Percentiles rank a stretch among this genome's conserved stretches.
Evolutionary conservation across 2,329 filamentous ascomycete genomes (phyloP).

Genomic region (Epichloe coenophiala): DNA sequence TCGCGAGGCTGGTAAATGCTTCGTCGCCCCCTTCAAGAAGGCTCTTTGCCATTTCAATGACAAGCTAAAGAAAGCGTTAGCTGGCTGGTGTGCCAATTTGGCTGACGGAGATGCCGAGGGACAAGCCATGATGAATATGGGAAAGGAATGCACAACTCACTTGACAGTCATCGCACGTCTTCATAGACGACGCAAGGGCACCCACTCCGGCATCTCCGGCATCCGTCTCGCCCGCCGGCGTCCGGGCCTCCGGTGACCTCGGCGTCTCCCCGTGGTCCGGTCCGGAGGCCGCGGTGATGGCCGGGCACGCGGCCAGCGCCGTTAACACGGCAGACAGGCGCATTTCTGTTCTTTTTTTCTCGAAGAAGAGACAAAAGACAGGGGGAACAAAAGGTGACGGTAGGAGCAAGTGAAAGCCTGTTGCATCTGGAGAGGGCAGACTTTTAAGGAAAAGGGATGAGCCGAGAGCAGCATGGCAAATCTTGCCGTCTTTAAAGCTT

Average conservation of each 20-base stretch:
- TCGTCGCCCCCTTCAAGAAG: constrained; percentile 27
- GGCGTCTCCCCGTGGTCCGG: background rate
- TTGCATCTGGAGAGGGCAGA: background rate
- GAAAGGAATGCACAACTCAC: no score
- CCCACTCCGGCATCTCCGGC: background rate
- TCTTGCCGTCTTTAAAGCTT: no score
- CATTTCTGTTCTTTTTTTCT: background rate
- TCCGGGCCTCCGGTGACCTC: background rate
- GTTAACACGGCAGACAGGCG: background rate
- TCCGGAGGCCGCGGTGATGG: background rate
- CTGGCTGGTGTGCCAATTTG: background rate
- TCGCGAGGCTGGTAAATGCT: constrained; percentile 19
- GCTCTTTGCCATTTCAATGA: constrained; percentile 22
- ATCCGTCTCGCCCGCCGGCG: background rate
- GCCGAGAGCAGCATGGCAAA: no score
- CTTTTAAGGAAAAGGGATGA: no score
- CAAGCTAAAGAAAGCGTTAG: background rate
- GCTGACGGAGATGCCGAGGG: background rate
- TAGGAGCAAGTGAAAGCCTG: background rate
- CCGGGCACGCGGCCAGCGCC: background rate
- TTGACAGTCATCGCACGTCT: constrained; percentile 5
- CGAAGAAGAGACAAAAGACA: background rate
- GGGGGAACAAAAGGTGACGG: background rate
- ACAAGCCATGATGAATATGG: no score
- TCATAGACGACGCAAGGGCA: background rate